A percentile compares a stretch with the other conserved stretches of the same genome.
Evolutionary conservation across 106 monocot genomes (phyloP).

Genomic region (Triglochin maritima): DNA sequence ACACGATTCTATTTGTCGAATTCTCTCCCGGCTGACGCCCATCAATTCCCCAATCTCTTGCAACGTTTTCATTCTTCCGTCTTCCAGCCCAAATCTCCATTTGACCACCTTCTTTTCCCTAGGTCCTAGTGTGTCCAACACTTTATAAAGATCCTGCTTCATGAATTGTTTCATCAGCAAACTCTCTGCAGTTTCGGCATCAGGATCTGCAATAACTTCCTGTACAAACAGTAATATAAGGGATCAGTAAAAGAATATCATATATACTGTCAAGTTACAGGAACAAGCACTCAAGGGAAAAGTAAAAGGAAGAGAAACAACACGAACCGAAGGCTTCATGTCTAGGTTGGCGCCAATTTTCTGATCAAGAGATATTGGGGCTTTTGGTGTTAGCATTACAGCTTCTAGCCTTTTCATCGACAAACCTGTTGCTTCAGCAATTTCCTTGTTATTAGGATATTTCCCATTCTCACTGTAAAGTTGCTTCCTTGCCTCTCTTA

Average conservation of each 20-base stretch:
- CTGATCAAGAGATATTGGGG: constrained; percentile 65
- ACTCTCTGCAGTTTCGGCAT: constrained; percentile 54
- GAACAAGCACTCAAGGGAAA: not conserved
- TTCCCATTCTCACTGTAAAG: constrained; percentile 58
- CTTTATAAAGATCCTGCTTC: constrained; percentile 63
- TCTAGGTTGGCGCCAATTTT: constrained; percentile 63
- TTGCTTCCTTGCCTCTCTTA: constrained; percentile 66
- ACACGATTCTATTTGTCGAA: constrained; percentile 76
- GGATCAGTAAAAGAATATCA: not conserved
- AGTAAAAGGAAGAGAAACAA: not conserved
- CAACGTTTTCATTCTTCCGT: constrained; percentile 69
- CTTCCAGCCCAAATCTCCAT: constrained; percentile 79
- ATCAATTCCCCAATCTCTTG: constrained; percentile 84
- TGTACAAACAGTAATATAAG: constrained; percentile 9
- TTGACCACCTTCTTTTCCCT: constrained; percentile 69
- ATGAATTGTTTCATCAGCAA: constrained; percentile 61
- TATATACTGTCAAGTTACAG: not conserved
- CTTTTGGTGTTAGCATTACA: constrained; percentile 64
- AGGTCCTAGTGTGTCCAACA: constrained; percentile 53
- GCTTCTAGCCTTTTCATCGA: constrained; percentile 61
- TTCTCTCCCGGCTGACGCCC: constrained; percentile 81
- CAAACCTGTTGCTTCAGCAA: constrained; percentile 63
- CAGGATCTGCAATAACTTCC: constrained; percentile 74
- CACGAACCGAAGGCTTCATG: constrained; percentile 65
- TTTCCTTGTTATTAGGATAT: constrained; percentile 49